Evolutionary conservation across 768 basidiomycete genomes (phyloP).

Genomic region (Collybia sp.): DNA sequence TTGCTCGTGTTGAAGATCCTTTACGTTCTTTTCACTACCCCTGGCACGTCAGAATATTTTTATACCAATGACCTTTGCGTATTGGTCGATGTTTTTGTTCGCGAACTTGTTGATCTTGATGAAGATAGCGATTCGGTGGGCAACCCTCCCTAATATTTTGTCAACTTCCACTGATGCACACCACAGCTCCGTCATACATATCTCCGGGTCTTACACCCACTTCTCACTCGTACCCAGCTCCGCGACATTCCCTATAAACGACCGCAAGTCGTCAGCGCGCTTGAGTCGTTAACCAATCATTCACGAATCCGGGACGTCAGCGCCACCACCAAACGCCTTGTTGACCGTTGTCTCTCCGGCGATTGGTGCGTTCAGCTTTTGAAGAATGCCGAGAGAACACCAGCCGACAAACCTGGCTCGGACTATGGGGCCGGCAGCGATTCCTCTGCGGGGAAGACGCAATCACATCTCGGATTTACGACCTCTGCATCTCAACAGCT

Average conservation of each 20-base stretch:
- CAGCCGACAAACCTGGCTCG: not conserved
- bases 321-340: conserved; percentile 85
- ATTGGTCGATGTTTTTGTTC: conserved; percentile 95
- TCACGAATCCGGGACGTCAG: conserved; percentile 77
- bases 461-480: conserved; percentile 25
- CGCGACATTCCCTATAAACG: conserved; percentile 86
- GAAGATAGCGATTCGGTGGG: conserved; percentile 91
- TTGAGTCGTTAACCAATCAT: conserved; percentile 75
- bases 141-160: conserved; percentile 9
- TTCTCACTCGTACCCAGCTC: conserved; percentile 92
- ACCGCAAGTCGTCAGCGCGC: conserved; percentile 75
- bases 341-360: conserved; percentile 83
- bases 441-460: conserved; percentile 20
- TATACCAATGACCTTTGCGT: conserved; percentile 98
- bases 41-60: conserved; percentile 91
- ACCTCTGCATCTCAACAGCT: conserved; percentile 27
- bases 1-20: conserved; percentile 90
- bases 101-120: conserved; percentile 87
- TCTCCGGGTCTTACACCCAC: conserved; percentile 91
- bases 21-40: conserved; percentile 92
- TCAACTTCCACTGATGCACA: conserved; percentile 2
- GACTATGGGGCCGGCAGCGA: conserved; percentile 41
- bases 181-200: conserved; percentile 88
- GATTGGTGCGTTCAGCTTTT: conserved; percentile 80
- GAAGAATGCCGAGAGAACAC: conserved; percentile 23